A percentile compares a stretch with the other conserved stretches of the same genome.
These are phyloP conservation scores for Fusarium subglutinans DNA, from an alignment of 2,329 filamentous ascomycete genomes.

Conservation along the genomic window DNA sequence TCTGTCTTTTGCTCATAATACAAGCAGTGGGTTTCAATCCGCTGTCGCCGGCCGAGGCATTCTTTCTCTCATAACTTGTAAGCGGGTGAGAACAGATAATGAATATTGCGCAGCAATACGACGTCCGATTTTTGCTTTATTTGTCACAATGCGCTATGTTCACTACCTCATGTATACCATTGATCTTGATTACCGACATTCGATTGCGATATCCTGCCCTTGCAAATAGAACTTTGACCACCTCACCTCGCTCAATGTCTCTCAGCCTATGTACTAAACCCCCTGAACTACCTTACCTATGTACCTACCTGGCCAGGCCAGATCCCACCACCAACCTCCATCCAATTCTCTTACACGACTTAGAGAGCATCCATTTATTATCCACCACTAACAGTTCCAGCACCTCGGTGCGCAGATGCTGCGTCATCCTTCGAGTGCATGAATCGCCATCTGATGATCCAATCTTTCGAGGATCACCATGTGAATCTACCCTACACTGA, in stretches of 20 bases:
- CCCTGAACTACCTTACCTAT: not conserved
- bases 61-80: constrained; percentile 17
- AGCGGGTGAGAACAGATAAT: not conserved
- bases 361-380: not conserved
- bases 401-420: not conserved
- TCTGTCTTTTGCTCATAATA: not conserved
- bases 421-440: constrained; percentile 14
- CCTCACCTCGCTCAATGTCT: not conserved
- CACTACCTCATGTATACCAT: not conserved
- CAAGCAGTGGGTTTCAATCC: constrained; percentile 10
- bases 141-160: not conserved
- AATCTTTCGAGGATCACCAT: constrained; percentile 1
- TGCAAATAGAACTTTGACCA: constrained; percentile 23
- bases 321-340: constrained; percentile 2
- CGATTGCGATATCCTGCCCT: constrained; percentile 26
- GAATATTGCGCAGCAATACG: not conserved
- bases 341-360: constrained; percentile 24
- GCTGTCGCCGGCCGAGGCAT: constrained; percentile 22
- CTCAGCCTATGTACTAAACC: not conserved
- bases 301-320: constrained; percentile 5
- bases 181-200: constrained; percentile 18
- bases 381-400: not conserved
- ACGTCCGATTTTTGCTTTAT: not conserved
- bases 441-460: constrained; percentile 16
- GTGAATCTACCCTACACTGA: constrained; percentile 33